phyloP scores from a whole-genome alignment of 2,329 filamentous ascomycete species.

The Ambrosiella cleistominuta region DNA sequence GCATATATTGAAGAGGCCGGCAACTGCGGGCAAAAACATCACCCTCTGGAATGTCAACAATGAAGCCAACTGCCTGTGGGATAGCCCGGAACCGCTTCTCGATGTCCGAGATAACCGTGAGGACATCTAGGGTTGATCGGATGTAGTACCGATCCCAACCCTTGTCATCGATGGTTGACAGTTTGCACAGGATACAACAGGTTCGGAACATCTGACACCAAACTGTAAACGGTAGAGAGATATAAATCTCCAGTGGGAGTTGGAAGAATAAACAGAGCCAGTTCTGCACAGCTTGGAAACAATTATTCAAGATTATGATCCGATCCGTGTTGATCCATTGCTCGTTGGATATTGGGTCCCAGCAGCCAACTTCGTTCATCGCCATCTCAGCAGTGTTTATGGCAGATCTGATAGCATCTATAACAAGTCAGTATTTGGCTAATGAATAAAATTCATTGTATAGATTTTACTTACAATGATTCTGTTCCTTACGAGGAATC shows the following conservation, averaged over 20 bases:
- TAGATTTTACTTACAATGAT: constrained; percentile 6
- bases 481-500: neutral
- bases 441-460: neutral
- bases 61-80: neutral
- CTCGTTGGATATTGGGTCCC: constrained; percentile 4
- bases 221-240: constrained; percentile 7
- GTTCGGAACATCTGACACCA: constrained; percentile 12
- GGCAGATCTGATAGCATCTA: constrained; percentile 7
- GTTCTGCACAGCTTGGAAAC: constrained; percentile 4
- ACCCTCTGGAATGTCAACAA: constrained; percentile 4
- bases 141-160: constrained; percentile 9
- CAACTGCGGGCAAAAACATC: constrained; percentile 9
- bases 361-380: constrained; percentile 10
- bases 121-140: constrained; percentile 5
- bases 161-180: constrained; percentile 8
- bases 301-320: constrained; percentile 6
- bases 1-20: constrained; percentile 9
- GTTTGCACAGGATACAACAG: constrained; percentile 11
- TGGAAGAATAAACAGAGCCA: constrained; percentile 9
- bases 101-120: constrained; percentile 5
- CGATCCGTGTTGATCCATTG: constrained; percentile 10
- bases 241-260: constrained; percentile 7
- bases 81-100: constrained; percentile 2
- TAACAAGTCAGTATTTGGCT: neutral
- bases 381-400: constrained; percentile 10